A percentile compares a stretch with the other conserved stretches of the same genome.
phyloP scores from a whole-genome alignment of 1,284 basidiomycete species.

The Cutaneotrichosporon cavernicola region DNA sequence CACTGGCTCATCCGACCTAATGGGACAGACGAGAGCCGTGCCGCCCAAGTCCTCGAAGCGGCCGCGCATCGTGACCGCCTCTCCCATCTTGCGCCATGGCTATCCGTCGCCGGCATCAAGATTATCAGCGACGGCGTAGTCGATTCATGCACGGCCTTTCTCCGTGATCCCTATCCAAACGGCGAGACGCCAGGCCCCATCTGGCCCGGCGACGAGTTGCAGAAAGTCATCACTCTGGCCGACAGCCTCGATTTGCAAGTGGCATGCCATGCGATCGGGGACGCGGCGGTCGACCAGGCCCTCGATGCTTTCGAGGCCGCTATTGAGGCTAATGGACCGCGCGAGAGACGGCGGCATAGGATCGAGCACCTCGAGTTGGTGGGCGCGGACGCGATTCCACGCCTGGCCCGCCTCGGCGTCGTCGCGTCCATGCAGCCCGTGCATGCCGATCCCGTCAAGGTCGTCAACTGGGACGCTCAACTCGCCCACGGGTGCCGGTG shows the following conservation, averaged over 20 bases:
- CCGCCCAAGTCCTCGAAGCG: slow-evolving; percentile 25
- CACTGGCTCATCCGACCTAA: slow-evolving; percentile 34
- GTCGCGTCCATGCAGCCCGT: slow-evolving; percentile 41
- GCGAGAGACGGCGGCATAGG: slow-evolving; percentile 26
- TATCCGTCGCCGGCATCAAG: slow-evolving; percentile 40
- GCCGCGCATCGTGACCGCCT: slow-evolving; percentile 30
- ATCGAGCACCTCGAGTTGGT: slow-evolving; percentile 43
- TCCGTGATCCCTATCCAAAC: slow-evolving; percentile 35
- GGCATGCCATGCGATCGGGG: slow-evolving; percentile 41
- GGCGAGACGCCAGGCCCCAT: slow-evolving; percentile 34
- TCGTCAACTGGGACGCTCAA: slow-evolving; percentile 33
- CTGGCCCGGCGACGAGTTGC: slow-evolving; percentile 33
- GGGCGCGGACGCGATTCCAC: slow-evolving; percentile 26
- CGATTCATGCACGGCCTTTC: slow-evolving; percentile 40
- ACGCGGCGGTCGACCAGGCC: slow-evolving; percentile 39
- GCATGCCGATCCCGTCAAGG: slow-evolving; percentile 39
- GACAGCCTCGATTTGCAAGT: slow-evolving; percentile 37
- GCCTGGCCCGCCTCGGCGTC: slow-evolving; percentile 33
- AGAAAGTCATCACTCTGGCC: slow-evolving; percentile 31
- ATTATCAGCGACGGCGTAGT: slow-evolving; percentile 42
- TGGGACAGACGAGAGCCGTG: slow-evolving; percentile 25
- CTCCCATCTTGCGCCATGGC: slow-evolving; percentile 20
- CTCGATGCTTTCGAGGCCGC: slow-evolving; percentile 38
- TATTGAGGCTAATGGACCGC: slow-evolving; percentile 25
- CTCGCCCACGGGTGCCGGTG: slow-evolving; percentile 32